Evolutionary conservation across 257 asterid genomes (phyloP).

Genomic region (Scutellaria minor): DNA sequence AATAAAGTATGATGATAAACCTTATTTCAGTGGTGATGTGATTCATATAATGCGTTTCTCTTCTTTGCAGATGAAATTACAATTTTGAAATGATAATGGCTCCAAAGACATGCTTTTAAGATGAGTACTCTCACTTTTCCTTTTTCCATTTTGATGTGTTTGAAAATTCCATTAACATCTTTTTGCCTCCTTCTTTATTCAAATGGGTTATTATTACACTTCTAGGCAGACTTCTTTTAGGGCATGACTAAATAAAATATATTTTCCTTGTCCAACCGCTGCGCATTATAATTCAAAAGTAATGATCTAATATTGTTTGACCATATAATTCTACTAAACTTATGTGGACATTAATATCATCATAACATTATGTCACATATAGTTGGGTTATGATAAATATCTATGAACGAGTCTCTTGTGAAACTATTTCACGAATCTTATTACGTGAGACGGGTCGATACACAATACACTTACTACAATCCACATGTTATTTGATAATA

Average conservation of each 20-base stretch:
- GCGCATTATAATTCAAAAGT: neutral
- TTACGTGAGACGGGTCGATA: too few relatives aligned
- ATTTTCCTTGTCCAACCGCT: neutral
- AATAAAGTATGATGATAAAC: neutral
- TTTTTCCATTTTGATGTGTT: neutral
- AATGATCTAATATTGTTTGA: too few relatives aligned
- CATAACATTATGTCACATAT: too few relatives aligned
- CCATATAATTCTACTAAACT: too few relatives aligned
- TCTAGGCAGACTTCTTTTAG: neutral
- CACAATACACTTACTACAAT: too few relatives aligned
- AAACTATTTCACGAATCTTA: too few relatives aligned
- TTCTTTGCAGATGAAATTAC: conserved; percentile 15
- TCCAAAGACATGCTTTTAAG: conserved; percentile 8
- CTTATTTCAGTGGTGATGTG: neutral
- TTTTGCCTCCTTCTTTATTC: neutral
- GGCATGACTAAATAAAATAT: neutral
- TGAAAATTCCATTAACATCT: neutral
- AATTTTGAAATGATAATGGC: too few relatives aligned
- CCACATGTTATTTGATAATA: too few relatives aligned
- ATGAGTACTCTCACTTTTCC: neutral
- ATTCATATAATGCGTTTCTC: neutral
- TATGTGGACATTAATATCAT: too few relatives aligned
- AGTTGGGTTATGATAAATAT: too few relatives aligned
- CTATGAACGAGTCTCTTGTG: too few relatives aligned
- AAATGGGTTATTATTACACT: neutral